Base-by-base conservation (phyloP, 2,329 filamentous ascomycete species). In the Hypoxylon sp. region DNA sequence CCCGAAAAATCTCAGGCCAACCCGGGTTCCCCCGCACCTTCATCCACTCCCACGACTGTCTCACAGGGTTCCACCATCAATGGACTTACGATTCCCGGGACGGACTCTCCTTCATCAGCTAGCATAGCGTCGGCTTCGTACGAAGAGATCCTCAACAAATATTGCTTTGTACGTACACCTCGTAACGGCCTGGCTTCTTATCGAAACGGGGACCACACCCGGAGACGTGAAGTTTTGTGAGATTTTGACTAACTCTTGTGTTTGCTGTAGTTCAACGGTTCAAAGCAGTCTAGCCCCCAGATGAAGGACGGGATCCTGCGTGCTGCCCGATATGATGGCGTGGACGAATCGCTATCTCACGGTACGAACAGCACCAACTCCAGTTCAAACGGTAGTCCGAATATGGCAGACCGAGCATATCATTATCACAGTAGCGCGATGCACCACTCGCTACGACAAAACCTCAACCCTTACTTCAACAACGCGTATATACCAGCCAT, bases 141-240 rank as follows among this genome's bases (percentile, higher is more conserved):
- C 80, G 93, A 97, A 82, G 96, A 99, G 82, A 88, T 99, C 72
- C 92, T 99, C 81, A 94, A 97, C 85, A 98, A 97, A 85, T 99
- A 97, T 87, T 99, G 96, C 87, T 99, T 98, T 89, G 95, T 98
- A 95, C 90, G 95, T 97, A 87, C 87, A 78, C 81, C 81, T 52
- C 37, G 62, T 56, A 53, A 70, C 48, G 46, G 31, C 37, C 60
- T 44, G 68, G 67, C 65, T 55, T 62, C 54, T 62, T 63, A 27
- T 56, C 70, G 72, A 75, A 64, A 32, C 51, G 61, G 47, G 65
- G 58, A 65, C 35, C 46, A 61, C 42, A 44, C 55, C 53, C 47
- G 56, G 62, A 72, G 21, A 53, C 21, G 27, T 56, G 13, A 65
- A 62, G 8, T 54, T 55, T 59, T 31, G 5, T 64, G 57, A 55